These are phyloP conservation scores for Ogataea pini DNA, from an alignment of 805 yeast genomes.

Conservation along the genomic window DNA sequence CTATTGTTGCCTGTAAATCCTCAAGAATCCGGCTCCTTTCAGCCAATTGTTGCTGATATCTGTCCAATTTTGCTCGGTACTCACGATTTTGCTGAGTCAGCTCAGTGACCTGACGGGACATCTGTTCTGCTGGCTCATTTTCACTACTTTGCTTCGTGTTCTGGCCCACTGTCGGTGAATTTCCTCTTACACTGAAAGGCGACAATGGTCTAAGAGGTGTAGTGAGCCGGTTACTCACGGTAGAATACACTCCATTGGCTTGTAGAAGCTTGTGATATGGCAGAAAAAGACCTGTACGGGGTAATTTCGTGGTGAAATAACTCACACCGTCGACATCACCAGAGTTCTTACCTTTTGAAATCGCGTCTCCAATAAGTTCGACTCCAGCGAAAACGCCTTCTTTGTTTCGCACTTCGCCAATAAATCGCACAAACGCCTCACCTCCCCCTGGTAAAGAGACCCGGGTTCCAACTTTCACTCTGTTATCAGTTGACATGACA, in stretches of 20 bases:
- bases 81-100: conserved; percentile 11
- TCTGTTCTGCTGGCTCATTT: conserved; percentile 2
- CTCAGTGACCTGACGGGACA: conserved; percentile 9
- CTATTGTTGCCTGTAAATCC: conserved; percentile 50
- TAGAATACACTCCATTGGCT: conserved; percentile 17
- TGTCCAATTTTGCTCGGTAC: conserved; percentile 19
- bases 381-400: conserved; percentile 83
- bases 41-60: conserved; percentile 36
- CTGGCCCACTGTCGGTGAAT: conserved; percentile 15
- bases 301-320: conserved; percentile 65
- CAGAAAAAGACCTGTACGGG: conserved; percentile 76
- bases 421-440: conserved; percentile 63
- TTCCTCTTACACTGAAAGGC: conserved; percentile 6
- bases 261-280: conserved; percentile 47
- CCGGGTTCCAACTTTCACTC: conserved; percentile 19
- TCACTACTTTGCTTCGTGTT: conserved; percentile 14
- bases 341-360: conserved; percentile 73
- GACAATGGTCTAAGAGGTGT: conserved; percentile 17
- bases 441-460: conserved; percentile 64
- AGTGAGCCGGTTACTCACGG: neutral
- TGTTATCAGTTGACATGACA: neutral
- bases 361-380: conserved; percentile 70
- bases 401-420: conserved; percentile 74
- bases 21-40: conserved; percentile 47
- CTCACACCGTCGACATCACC: conserved; percentile 76